These are phyloP conservation scores for Trichosanthes truncata DNA, from an alignment of 306 rosid species.

Conservation along the genomic window DNA sequence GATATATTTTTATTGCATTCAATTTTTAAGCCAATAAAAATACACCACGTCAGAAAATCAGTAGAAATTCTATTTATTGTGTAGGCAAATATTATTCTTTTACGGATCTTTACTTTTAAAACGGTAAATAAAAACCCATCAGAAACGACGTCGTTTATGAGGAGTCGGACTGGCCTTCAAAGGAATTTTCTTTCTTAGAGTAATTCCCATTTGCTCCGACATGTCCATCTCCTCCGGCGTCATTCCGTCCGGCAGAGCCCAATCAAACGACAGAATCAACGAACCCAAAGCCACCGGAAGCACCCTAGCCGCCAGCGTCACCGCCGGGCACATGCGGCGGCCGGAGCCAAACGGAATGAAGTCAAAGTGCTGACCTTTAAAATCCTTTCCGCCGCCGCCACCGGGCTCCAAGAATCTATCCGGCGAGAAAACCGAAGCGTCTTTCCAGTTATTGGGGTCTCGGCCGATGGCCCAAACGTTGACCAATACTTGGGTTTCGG, in stretches of 20 bases:
- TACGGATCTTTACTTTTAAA: too few species aligned
- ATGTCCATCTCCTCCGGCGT: conserved; percentile 67
- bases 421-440: conserved; percentile 52
- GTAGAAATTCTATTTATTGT: too few species aligned
- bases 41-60: too few species aligned
- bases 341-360: conserved; percentile 86
- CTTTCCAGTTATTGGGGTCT: conserved; percentile 63
- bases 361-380: conserved; percentile 62
- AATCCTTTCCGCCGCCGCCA: conserved; percentile 23
- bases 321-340: conserved; percentile 74
- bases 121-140: neutral
- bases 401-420: conserved; percentile 55
- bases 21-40: too few species aligned
- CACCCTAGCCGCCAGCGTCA: conserved; percentile 64
- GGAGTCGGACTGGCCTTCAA: conserved; percentile 40
- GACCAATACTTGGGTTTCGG: conserved; percentile 61
- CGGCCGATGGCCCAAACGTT: conserved; percentile 94
- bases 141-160: conserved; percentile 11
- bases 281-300: conserved; percentile 77
- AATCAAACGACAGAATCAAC: conserved; percentile 51
- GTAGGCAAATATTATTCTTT: neutral
- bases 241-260: conserved; percentile 51
- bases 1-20: too few species aligned
- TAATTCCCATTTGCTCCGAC: conserved; percentile 74
- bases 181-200: conserved; percentile 55